These are phyloP conservation scores for Arachis hypogaea DNA, from an alignment of 306 rosid species.

Conservation along the genomic window DNA sequence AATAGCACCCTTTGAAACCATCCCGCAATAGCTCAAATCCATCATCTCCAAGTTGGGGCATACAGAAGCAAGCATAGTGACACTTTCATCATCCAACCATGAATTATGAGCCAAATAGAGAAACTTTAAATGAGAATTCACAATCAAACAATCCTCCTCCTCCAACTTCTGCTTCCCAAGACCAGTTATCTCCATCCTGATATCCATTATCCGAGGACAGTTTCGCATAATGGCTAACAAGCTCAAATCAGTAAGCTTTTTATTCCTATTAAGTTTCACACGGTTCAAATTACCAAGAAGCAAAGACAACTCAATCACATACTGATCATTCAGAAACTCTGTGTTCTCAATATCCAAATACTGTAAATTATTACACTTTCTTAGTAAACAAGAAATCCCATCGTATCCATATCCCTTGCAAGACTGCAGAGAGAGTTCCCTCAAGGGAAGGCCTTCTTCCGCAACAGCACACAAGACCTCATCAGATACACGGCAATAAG, in stretches of 20 bases:
- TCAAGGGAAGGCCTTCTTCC: constrained; percentile 57
- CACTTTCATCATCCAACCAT: constrained; percentile 27
- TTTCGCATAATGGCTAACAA: constrained; percentile 51
- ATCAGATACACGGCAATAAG: constrained; percentile 44
- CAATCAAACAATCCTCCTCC: constrained; percentile 20
- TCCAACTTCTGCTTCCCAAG: constrained; percentile 28
- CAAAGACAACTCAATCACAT: constrained; percentile 46
- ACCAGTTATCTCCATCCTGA: constrained; percentile 52
- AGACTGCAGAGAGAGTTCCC: constrained; percentile 49
- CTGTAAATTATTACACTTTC: constrained; percentile 44
- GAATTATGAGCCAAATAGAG: constrained; percentile 47
- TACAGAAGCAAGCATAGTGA: constrained; percentile 42
- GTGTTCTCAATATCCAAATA: constrained; percentile 52
- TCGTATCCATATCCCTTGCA: constrained; percentile 40
- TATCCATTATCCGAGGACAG: constrained; percentile 51
- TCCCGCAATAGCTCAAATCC: constrained; percentile 46
- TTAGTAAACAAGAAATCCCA: constrained; percentile 52
- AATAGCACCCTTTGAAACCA: constrained; percentile 47
- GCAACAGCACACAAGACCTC: constrained; percentile 56
- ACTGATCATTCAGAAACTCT: constrained; percentile 46
- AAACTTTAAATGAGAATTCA: constrained; percentile 46
- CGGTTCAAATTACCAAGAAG: constrained; percentile 46
- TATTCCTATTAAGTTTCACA: constrained; percentile 54
- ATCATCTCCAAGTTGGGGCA: constrained; percentile 60
- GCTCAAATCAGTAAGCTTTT: constrained; percentile 45